Base-by-base conservation (phyloP, 202 grass and related monocot species). In the Miscanthus sacchariflorus region DNA sequence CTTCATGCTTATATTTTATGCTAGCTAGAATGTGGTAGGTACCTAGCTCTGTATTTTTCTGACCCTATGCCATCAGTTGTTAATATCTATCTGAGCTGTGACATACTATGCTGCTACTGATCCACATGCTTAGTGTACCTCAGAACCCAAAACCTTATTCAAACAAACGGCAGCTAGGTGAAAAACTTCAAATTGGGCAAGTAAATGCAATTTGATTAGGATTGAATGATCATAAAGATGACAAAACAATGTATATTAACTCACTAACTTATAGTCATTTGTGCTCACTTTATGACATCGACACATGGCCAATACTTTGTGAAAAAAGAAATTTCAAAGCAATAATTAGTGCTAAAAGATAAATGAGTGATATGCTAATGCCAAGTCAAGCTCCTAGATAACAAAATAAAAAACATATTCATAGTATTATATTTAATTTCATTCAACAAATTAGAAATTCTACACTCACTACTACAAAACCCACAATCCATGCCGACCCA, bases 1-100 rank as follows among this genome's bases (percentile, higher is more conserved):
- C 74, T 4, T 72, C 36, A 7, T 27, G 4, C 13, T 77, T 49
- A 30, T 76, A 70, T 90, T 82, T 84, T 30, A 84, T 70, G 78
- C 10, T 14, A 40, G 4, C 9, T 14, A 63, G 3, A 45, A 35
- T 46, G 72, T 21, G 15, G 5, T 21, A 81, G 2, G 4, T 33
- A 68, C 0, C 50, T 54, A 54, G 15, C 17, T 54, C 50, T 17
- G 50, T 0, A 18, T 18, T 52, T 7, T 19, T 2, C 52, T 5
- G 17, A 2, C 18, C 49, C 15, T 56, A 54, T 56, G 17, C 52
- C 52, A 56, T 19, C 18, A 56, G 4, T 18, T 52, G 6, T 21
- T 56, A 19, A 50, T 5, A 56, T 4, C 18, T 19, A 21, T 7
- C 0, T 54, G 17, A 56, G 6, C 52, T 56, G 52, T 56, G 52